Evolutionary conservation across 169 alveolate genomes (phyloP).

Genomic region (Cardiosporidium cionae): DNA sequence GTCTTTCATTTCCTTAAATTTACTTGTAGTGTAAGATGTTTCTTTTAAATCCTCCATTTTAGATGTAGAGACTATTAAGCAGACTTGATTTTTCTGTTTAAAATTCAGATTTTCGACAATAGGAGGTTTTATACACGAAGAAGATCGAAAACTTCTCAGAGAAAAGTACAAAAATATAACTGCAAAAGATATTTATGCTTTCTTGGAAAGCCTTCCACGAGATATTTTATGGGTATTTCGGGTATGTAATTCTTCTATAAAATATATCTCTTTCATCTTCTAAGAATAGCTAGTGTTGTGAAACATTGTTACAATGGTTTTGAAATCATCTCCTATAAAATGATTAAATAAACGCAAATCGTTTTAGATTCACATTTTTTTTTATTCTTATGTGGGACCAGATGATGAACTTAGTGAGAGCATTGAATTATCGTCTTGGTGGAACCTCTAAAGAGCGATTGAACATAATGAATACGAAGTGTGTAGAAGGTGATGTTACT

Average conservation of each 20-base stretch:
- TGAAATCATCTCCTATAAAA: neutral
- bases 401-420: neutral
- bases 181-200: neutral
- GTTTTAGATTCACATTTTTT: neutral
- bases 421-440: neutral
- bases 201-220: conserved; percentile 6
- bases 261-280: neutral
- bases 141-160: neutral
- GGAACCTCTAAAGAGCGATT: neutral
- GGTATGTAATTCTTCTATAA: neutral
- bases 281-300: neutral
- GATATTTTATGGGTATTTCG: conserved; percentile 19
- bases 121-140: neutral
- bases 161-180: neutral
- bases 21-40: neutral
- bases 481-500: neutral
- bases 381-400: neutral
- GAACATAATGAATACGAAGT: neutral
- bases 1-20: neutral
- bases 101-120: neutral
- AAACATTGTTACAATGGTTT: neutral
- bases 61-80: neutral
- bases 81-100: neutral
- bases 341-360: neutral
- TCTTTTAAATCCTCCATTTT: neutral